phyloP scores from a whole-genome alignment of 2,329 filamentous ascomycete genomes.

The Diaporthe citrichinensis region DNA sequence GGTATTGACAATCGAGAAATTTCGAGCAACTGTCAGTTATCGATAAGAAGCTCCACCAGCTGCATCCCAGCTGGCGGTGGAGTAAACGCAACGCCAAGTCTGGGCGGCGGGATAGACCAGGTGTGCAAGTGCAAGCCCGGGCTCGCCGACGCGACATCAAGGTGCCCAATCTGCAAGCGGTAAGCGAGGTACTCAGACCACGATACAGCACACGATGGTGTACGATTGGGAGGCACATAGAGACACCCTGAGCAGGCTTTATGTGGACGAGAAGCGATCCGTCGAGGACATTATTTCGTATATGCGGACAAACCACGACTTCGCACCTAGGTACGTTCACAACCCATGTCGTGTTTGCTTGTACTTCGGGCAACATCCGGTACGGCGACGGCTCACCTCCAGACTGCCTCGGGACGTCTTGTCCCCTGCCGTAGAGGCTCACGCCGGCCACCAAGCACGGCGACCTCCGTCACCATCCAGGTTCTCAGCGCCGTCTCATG shows the following conservation, averaged over 20 bases:
- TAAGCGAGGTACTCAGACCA: background rate
- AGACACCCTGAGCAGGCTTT: slow-evolving; percentile 70
- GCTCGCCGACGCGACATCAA: background rate
- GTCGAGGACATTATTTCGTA: slow-evolving; percentile 82
- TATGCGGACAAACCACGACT: slow-evolving; percentile 75
- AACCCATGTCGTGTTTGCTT: slow-evolving; percentile 34
- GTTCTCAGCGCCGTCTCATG: background rate
- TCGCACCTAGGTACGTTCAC: slow-evolving; percentile 76
- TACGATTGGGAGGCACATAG: slow-evolving; percentile 63
- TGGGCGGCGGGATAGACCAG: slow-evolving; percentile 36
- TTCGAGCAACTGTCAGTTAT: slow-evolving; percentile 34
- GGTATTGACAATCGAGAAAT: slow-evolving; percentile 35
- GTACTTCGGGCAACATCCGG: background rate
- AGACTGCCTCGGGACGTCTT: slow-evolving; percentile 36
- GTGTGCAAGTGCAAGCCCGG: slow-evolving; percentile 34
- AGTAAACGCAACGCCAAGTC: background rate
- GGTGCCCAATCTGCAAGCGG: background rate
- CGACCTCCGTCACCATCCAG: slow-evolving; percentile 7
- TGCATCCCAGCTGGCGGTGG: background rate
- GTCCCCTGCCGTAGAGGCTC: slow-evolving; percentile 33
- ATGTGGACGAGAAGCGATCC: slow-evolving; percentile 81
- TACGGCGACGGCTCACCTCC: slow-evolving; percentile 1
- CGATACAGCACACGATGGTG: slow-evolving; percentile 54
- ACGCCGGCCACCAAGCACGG: slow-evolving; percentile 3
- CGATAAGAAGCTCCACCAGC: slow-evolving; percentile 29